Evolutionary conservation across 1,139 yeast genomes (phyloP).

Genomic region (Nakaseomyces delphensis): DNA sequence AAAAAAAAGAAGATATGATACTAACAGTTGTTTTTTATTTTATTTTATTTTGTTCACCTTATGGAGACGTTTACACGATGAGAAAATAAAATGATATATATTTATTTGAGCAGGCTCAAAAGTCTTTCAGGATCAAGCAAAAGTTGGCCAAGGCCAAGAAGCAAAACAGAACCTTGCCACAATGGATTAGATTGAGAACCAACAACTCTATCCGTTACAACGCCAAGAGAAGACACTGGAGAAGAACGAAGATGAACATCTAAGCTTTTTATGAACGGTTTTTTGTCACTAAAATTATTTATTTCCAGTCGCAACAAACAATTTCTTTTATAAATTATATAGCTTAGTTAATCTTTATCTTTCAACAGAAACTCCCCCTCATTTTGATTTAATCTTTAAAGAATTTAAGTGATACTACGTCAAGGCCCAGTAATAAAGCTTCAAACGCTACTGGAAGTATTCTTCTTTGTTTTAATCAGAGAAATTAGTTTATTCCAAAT

Average conservation of each 20-base stretch:
- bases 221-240: conserved; percentile 99
- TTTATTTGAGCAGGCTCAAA: conserved; percentile 57
- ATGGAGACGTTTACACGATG: no score
- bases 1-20: neutral
- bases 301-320: no score
- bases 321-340: neutral
- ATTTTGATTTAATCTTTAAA: neutral
- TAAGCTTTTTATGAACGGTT: conserved; percentile 38
- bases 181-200: conserved; percentile 99
- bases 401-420: no score
- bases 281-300: neutral
- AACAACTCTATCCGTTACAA: conserved; percentile 97
- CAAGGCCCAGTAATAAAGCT: no score
- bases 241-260: conserved; percentile 98
- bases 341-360: conserved; percentile 5
- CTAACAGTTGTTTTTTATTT: neutral
- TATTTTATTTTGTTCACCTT: neutral
- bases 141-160: conserved; percentile 98
- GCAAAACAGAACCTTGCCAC: conserved; percentile 99
- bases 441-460: no score
- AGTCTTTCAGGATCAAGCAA: conserved; percentile 96
- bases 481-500: conserved; percentile 19
- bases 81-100: no score
- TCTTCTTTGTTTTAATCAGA: conserved; percentile 16
- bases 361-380: neutral